These are phyloP conservation scores for Hyphodiscus sp. DNA, from an alignment of 2,329 filamentous ascomycete genomes.

Conservation along the genomic window DNA sequence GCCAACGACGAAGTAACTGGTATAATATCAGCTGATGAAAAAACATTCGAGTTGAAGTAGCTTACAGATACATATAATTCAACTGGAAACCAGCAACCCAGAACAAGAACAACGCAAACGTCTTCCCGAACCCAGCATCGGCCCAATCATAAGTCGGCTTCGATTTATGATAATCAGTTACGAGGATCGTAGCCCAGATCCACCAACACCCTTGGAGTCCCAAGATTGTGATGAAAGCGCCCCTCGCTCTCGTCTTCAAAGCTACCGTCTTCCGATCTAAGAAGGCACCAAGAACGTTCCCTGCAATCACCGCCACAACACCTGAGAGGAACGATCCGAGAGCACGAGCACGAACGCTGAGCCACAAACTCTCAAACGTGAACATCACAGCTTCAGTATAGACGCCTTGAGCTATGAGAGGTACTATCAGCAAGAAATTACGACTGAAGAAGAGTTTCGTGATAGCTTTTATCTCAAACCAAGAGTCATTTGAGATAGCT, in stretches of 20 bases:
- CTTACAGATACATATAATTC: slow-evolving; percentile 65
- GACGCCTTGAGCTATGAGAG: slow-evolving; percentile 64
- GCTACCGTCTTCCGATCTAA: slow-evolving; percentile 20
- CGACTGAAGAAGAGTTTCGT: slow-evolving; percentile 52
- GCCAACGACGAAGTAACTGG: slow-evolving; percentile 60
- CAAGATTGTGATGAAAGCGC: slow-evolving; percentile 25
- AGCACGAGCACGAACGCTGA: slow-evolving; percentile 61
- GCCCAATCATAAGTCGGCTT: slow-evolving; percentile 63
- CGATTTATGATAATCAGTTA: slow-evolving; percentile 48
- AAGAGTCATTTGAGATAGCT: slow-evolving; percentile 48
- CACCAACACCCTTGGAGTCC: slow-evolving; percentile 61
- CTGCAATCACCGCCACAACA: slow-evolving; percentile 56
- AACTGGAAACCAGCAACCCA: slow-evolving; percentile 62
- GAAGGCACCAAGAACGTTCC: slow-evolving; percentile 53
- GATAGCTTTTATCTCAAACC: slow-evolving; percentile 54
- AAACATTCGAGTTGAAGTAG: not conserved
- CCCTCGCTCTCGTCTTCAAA: slow-evolving; percentile 22
- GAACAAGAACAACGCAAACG: slow-evolving; percentile 62
- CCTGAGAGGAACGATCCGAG: slow-evolving; percentile 66
- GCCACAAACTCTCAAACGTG: slow-evolving; percentile 63
- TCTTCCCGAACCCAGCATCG: slow-evolving; percentile 55
- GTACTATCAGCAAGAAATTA: slow-evolving; percentile 57
- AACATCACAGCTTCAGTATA: slow-evolving; percentile 68
- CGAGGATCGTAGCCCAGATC: slow-evolving; percentile 63
- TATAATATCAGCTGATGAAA: not conserved